phyloP scores from a whole-genome alignment of 2,329 filamentous ascomycete species.

The Pseudogymnoascus pannorum region DNA sequence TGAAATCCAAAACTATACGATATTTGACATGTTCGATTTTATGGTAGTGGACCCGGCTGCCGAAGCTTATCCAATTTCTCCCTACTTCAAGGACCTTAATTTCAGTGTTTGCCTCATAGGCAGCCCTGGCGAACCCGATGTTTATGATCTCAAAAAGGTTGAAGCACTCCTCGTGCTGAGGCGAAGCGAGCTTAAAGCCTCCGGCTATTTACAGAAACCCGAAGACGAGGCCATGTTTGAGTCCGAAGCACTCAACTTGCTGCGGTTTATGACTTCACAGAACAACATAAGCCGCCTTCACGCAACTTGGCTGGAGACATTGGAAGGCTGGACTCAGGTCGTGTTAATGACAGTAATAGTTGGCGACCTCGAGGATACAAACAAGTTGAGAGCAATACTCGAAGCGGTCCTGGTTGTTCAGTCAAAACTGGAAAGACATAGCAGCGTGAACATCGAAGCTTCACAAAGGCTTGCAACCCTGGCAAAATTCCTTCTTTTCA shows the following conservation, averaged over 20 bases:
- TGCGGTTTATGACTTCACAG: conserved; percentile 53
- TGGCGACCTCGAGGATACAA: conserved; percentile 68
- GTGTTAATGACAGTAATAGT: conserved; percentile 75
- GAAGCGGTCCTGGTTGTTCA: conserved; percentile 82
- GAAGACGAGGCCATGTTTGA: conserved; percentile 46
- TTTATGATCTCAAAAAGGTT: conserved; percentile 65
- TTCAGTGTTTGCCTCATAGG: conserved; percentile 56
- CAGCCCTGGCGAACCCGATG: conserved; percentile 46
- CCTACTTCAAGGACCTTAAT: conserved; percentile 59
- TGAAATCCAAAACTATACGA: conserved; percentile 59
- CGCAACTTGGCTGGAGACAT: conserved; percentile 51
- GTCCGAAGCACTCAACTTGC: conserved; percentile 51
- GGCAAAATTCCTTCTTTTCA: conserved; percentile 64
- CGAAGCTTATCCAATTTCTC: conserved; percentile 44
- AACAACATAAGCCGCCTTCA: conserved; percentile 56
- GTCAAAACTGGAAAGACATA: conserved; percentile 75
- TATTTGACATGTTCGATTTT: conserved; percentile 94
- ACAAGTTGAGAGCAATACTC: conserved; percentile 70
- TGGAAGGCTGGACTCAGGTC: conserved; percentile 79
- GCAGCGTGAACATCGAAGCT: conserved; percentile 60
- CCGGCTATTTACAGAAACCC: conserved; percentile 41
- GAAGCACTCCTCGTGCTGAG: conserved; percentile 67
- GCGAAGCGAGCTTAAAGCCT: conserved; percentile 51
- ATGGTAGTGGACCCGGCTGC: conserved; percentile 49
- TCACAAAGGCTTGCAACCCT: conserved; percentile 71